Conservation (phyloP, 768 basidiomycete species). For the Multifurca ochricompacta region DNA sequence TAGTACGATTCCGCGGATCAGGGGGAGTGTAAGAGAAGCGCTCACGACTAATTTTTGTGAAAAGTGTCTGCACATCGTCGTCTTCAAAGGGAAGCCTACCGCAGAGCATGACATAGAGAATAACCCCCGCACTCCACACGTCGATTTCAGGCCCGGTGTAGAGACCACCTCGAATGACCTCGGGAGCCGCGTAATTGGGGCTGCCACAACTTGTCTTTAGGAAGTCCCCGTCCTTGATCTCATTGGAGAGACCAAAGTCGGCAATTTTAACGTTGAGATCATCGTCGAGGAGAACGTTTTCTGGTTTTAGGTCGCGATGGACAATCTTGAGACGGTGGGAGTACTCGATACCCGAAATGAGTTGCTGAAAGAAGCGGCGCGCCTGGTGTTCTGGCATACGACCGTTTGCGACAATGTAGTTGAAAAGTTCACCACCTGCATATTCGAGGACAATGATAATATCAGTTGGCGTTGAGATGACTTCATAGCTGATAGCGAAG, state of each 20-base stretch:
- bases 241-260: conserved; percentile 96
- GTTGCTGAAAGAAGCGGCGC: conserved; percentile 94
- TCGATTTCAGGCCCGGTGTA: conserved; percentile 99
- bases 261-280: conserved; percentile 93
- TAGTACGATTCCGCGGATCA: not conserved
- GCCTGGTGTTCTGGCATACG: conserved; percentile 84
- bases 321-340: conserved; percentile 96
- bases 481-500: conserved; percentile 52
- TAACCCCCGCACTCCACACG: conserved; percentile 98
- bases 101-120: conserved; percentile 95
- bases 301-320: conserved; percentile 96
- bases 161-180: conserved; percentile 90
- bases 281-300: conserved; percentile 85
- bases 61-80: conserved; percentile 86
- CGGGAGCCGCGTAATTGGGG: conserved; percentile 98
- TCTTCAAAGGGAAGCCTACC: conserved; percentile 96
- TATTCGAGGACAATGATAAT: conserved; percentile 99
- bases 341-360: conserved; percentile 96
- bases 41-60: conserved; percentile 89
- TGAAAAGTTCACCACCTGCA: conserved; percentile 94
- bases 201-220: conserved; percentile 96
- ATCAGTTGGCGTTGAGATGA: conserved; percentile 88
- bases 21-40: conserved; percentile 5
- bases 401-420: conserved; percentile 94
- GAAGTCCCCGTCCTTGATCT: conserved; percentile 95